Evolutionary conservation across 1,284 basidiomycete species (phyloP), one percentile per base, ranked within the genome.

Genomic region (Melampsora larici-populina): DNA sequence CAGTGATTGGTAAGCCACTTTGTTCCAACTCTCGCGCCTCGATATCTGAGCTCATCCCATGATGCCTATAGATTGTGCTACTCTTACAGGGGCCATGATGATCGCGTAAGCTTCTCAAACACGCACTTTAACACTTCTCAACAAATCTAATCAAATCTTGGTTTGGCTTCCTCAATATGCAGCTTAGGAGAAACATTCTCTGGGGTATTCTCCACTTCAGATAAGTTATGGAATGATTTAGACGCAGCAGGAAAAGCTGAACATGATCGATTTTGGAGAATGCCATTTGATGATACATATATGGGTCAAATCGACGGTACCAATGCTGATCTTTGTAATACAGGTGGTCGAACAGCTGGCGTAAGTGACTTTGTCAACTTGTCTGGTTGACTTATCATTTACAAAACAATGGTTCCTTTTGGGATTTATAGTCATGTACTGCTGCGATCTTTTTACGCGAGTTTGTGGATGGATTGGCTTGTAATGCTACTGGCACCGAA

Each of bases 361-460:
- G 75, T 77, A 4, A 70, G 66, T 65, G 46, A 21, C 55, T 26
- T 70, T 49, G 15, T 13, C 48, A 18, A 31, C n/a, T 18, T 62
- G 48, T n/a, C 31, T n/a, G 31, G 8, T 72, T 43, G 46, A 65
- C 1, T 49, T 29, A 17, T 6, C 40, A 46, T 46, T 31, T 26
- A 62, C 21, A 24, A 29, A 13, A 55, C 9, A 31, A 6, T 71
- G 3, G 51, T 31, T 58, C 5, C 9, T 75, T 58, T 24, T 60
- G 21, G 7, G 17, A 33, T 24, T 55, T 66, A 29, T 67, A 77
- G 75, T 87, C 88, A 69, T 90, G 88, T 83, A 94, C 92, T 0
- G 93, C 93, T 2, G 93, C 93, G 5, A 86, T 94, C 60, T 95
- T 96, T 89, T 86, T 96, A 79, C 92, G 92, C 81, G 83, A 85